A percentile compares a stretch with the other conserved stretches of the same genome.
phyloP scores from a whole-genome alignment of 495 filamentous ascomycete species.

The Talaromyces trachyspermus region DNA sequence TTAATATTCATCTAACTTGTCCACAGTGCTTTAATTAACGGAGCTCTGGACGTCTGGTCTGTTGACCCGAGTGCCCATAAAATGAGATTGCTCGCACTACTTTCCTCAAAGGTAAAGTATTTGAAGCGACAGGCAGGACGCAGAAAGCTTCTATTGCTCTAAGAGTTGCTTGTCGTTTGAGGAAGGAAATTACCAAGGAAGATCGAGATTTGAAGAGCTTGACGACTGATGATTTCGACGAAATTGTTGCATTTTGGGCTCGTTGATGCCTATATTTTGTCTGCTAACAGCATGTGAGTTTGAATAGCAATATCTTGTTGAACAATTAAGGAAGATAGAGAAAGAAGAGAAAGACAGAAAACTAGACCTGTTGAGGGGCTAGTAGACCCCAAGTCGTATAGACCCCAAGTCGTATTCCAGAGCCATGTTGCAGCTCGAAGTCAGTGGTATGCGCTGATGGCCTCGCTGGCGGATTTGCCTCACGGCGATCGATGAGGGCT shows the following conservation, averaged over 20 bases:
- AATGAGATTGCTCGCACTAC: constrained; percentile 20
- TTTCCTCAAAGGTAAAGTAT: constrained; percentile 14
- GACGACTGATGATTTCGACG: constrained; percentile 1
- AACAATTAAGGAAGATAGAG: no score
- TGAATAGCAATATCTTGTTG: background rate
- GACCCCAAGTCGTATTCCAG: no score
- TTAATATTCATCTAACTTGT: background rate
- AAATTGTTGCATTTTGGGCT: constrained; percentile 5
- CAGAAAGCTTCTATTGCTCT: constrained; percentile 13
- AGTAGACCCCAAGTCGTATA: no score
- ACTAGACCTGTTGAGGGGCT: no score
- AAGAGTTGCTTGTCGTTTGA: constrained; percentile 4
- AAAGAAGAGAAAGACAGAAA: no score
- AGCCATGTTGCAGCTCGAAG: no score
- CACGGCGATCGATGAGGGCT: no score
- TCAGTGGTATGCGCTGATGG: no score
- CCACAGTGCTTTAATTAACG: constrained; percentile 15
- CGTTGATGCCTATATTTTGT: background rate
- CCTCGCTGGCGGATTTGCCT: no score
- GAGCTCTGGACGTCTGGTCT: constrained; percentile 15
- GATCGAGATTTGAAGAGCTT: background rate
- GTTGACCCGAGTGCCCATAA: constrained; percentile 13
- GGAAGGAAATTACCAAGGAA: constrained; percentile 1
- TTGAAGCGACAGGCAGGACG: constrained; percentile 10
- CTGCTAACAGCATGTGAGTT: background rate